These are phyloP conservation scores for Trifolium pratense DNA, from an alignment of 306 rosid genomes.

Conservation along the genomic window DNA sequence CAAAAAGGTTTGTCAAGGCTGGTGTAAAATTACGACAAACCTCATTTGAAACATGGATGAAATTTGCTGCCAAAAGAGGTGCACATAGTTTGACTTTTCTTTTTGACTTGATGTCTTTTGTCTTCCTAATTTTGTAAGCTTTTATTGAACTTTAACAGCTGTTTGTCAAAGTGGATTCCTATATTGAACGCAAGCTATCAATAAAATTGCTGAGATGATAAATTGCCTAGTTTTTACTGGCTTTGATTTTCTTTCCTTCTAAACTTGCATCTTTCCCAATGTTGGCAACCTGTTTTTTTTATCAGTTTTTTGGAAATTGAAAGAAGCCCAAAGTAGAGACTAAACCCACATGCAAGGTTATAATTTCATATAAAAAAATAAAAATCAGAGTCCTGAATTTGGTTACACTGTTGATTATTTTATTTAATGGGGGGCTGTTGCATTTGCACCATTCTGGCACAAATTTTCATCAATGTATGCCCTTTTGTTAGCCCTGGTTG, in stretches of 20 bases:
- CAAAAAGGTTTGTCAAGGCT: conserved; percentile 67
- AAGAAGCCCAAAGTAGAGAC: conserved; percentile 21
- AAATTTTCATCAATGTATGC: conserved; percentile 1
- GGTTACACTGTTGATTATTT: conserved; percentile 6
- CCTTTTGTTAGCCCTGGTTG: conserved; percentile 4
- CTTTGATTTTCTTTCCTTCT: conserved; percentile 18
- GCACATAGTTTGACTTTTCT: conserved; percentile 17
- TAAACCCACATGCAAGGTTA: neutral
- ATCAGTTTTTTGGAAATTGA: neutral
- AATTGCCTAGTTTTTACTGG: conserved; percentile 20
- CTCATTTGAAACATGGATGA: conserved; percentile 75
- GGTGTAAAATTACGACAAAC: conserved; percentile 79
- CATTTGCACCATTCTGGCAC: neutral
- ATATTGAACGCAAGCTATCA: conserved; percentile 21
- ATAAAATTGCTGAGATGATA: conserved; percentile 28
- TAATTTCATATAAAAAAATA: neutral
- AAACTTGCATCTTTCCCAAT: neutral
- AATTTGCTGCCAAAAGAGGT: conserved; percentile 81
- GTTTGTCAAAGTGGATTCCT: conserved; percentile 26
- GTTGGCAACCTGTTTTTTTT: conserved; percentile 28
- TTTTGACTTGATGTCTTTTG: conserved; percentile 28
- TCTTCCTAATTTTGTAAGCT: conserved; percentile 3
- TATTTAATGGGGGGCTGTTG: conserved; percentile 1
- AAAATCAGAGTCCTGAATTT: neutral
- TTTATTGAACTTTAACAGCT: conserved; percentile 27